Percentiles rank a stretch among this genome's conserved stretches.
Conservation (phyloP, 176 grass and related monocot genomes). For the Triticum aestivum region DNA sequence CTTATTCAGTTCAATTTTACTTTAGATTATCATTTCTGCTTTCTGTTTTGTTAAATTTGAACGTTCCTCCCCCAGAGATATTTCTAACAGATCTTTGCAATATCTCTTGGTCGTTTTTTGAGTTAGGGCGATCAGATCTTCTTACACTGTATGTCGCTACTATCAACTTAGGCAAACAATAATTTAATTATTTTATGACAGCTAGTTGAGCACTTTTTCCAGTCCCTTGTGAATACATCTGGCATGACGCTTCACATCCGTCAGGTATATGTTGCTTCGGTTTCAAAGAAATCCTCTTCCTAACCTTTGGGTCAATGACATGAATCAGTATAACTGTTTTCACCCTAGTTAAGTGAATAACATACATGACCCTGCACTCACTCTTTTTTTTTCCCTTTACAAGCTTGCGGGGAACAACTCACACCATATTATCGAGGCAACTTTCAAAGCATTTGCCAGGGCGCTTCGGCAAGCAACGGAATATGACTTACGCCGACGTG, state of each 20-base stretch:
- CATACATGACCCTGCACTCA: background rate
- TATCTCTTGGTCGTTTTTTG: background rate
- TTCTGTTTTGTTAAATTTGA: background rate
- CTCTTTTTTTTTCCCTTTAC: background rate
- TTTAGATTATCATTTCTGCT: background rate
- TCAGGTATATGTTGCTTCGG: slow-evolving; percentile 54
- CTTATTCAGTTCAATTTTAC: background rate
- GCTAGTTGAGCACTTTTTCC: slow-evolving; percentile 95
- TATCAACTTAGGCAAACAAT: background rate
- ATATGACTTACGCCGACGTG: slow-evolving; percentile 74
- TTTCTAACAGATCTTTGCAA: background rate
- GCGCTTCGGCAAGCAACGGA: slow-evolving; percentile 94
- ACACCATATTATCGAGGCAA: slow-evolving; percentile 85
- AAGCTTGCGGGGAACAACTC: slow-evolving; percentile 93
- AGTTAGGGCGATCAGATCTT: background rate
- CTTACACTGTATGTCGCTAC: background rate
- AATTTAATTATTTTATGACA: slow-evolving; percentile 39
- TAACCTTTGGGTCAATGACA: background rate
- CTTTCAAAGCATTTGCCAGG: slow-evolving; percentile 95
- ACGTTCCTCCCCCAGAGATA: background rate
- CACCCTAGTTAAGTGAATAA: background rate
- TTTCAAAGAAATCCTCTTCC: background rate
- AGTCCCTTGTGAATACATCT: slow-evolving; percentile 90
- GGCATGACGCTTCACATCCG: slow-evolving; percentile 97
- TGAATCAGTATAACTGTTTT: background rate